These are phyloP conservation scores for Citrus unshiu DNA, from an alignment of 345 rosid genomes.

Conservation along the genomic window DNA sequence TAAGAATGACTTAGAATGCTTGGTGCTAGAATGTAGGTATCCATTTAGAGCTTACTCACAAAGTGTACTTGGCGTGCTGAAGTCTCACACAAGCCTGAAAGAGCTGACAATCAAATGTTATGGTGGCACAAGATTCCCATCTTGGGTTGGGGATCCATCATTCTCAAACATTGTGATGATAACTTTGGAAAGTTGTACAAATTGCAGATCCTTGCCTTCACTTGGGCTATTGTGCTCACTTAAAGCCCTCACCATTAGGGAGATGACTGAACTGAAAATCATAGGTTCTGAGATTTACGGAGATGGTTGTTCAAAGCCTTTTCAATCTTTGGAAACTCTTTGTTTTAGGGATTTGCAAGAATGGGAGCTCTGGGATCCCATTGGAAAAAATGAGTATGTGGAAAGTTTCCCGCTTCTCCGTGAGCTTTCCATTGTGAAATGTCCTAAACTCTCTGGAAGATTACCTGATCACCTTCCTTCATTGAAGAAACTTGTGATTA, in stretches of 20 bases:
- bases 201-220: neutral
- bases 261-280: neutral
- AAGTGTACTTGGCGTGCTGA: neutral
- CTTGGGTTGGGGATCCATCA: neutral
- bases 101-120: neutral
- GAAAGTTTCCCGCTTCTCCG: neutral
- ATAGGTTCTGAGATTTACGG: neutral
- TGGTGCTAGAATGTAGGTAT: no score
- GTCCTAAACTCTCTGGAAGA: neutral
- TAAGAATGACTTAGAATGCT: no score
- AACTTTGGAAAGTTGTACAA: neutral
- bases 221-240: neutral
- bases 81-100: neutral
- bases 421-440: neutral
- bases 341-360: neutral
- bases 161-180: neutral
- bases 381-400: neutral
- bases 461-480: neutral
- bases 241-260: neutral
- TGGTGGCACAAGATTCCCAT: neutral
- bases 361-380: neutral
- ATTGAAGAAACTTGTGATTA: neutral
- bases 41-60: neutral
- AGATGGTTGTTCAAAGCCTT: neutral
- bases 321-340: neutral